Base-by-base conservation (phyloP, 2,329 filamentous ascomycete genomes). In the Thermomyces lanuginosus region DNA sequence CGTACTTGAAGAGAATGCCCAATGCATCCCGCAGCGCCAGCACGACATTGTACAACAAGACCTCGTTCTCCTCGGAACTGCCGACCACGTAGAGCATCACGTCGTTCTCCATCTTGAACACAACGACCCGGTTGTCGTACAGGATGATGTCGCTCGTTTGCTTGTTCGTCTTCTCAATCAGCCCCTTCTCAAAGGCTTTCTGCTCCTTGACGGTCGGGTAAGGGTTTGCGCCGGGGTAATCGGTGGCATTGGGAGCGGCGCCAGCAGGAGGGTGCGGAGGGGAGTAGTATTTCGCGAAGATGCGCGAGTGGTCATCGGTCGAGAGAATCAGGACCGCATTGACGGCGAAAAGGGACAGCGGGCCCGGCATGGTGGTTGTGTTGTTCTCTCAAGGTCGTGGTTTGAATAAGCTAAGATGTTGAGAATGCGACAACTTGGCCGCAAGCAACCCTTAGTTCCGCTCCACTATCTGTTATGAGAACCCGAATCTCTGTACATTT, bases 101-200 rank as follows among this genome's bases (percentile, higher is more conserved):
- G 54, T 98, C 89, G 42, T 80, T 83, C 63, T 98, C 89, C 61
- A 78, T 78, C 72, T 98, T 98, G 66, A 93, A 98, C 27, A 95
- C 76, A 29, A 95, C 82, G 35, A 98, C 77, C 45, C 82, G 73
- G 60, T 91, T 91, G 59, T 98, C 89, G 60, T 93, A 95, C 30
- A 98, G 72, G 42, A 98, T 91, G 44, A 98, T 89, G 60, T 95
- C 89, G 43, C 78, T 82, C 8, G 72, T 84, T 60, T 91, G 82
- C 65, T 95, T 98, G 40, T 79, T 76, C 9, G 89, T 95, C 68
- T 98, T 95, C 46, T 92, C 76, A 33, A 93, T 61, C 20, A 98
- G 69, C 4, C 84, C 89, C 62, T 93, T 93, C 58, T 98, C 89
- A 48, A 98, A 98, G 2, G 79, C 69, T 56, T 91, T 92, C 60